A percentile compares a stretch with the other conserved stretches of the same genome.
Conservation (phyloP, 1,284 basidiomycete species). For the Termitomyces sp. region DNA sequence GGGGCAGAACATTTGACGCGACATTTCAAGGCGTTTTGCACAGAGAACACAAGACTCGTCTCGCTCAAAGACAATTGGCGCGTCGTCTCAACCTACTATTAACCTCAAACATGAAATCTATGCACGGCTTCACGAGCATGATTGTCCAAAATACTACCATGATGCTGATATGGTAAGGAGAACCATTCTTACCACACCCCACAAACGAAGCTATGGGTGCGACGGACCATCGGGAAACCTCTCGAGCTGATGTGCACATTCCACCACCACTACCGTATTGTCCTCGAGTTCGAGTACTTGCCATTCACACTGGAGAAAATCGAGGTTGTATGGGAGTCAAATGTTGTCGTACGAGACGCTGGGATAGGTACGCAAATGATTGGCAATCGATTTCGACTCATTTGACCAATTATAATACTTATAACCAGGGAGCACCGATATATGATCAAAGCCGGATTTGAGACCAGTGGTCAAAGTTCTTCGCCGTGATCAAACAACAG, state of each 20-base stretch:
- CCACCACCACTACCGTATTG: not conserved
- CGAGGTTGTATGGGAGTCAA: not conserved
- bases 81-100: not conserved
- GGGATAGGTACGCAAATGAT: not conserved
- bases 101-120: slow-evolving; percentile 12
- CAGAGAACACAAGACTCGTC: not conserved
- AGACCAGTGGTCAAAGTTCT: not conserved
- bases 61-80: slow-evolving; percentile 14
- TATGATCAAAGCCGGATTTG: too few species aligned
- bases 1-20: not conserved
- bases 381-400: not conserved
- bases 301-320: not conserved
- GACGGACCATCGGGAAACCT: not conserved
- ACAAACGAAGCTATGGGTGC: not conserved
- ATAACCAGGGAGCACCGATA: too few species aligned
- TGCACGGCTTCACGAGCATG: not conserved
- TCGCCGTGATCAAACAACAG: not conserved
- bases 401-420: not conserved
- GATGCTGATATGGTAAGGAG: not conserved
- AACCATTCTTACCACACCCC: not conserved
- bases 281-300: not conserved
- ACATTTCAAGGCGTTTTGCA: not conserved
- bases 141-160: not conserved
- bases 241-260: not conserved
- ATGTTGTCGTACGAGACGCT: not conserved